phyloP scores from a whole-genome alignment of 805 yeast genomes.

The Candida nonsorbophila region DNA sequence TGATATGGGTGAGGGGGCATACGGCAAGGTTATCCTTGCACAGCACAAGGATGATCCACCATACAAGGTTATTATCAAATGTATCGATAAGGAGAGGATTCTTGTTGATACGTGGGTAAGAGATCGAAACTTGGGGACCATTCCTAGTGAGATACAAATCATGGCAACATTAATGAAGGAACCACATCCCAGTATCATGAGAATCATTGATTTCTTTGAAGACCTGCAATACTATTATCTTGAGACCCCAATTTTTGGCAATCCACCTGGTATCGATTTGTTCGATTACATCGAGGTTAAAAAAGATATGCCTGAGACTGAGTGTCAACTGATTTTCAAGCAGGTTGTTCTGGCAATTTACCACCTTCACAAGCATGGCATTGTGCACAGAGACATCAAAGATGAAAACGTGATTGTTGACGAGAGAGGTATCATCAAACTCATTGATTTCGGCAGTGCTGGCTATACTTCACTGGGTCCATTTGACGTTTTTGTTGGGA shows the following conservation, averaged over 20 bases:
- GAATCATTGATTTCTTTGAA: constrained; percentile 86
- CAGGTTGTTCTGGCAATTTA: constrained; percentile 76
- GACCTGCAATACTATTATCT: constrained; percentile 85
- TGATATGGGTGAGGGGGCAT: constrained; percentile 93
- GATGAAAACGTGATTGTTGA: constrained; percentile 93
- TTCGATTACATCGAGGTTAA: constrained; percentile 89
- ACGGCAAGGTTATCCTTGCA: constrained; percentile 86
- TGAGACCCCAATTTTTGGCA: constrained; percentile 88
- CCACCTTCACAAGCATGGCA: constrained; percentile 80
- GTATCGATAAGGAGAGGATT: constrained; percentile 88
- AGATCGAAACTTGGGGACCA: constrained; percentile 84
- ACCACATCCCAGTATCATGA: constrained; percentile 85
- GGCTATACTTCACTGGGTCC: constrained; percentile 90
- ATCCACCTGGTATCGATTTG: constrained; percentile 85
- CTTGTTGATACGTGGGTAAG: constrained; percentile 97
- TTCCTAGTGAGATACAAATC: constrained; percentile 94
- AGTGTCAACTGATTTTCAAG: constrained; percentile 69
- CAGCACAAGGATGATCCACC: constrained; percentile 57
- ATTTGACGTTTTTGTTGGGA: constrained; percentile 95
- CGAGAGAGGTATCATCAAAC: constrained; percentile 69
- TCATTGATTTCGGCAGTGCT: constrained; percentile 94
- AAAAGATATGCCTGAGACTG: constrained; percentile 72
- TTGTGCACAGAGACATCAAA: constrained; percentile 90
- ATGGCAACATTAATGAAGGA: constrained; percentile 72
- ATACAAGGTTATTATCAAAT: constrained; percentile 74